phyloP scores from a whole-genome alignment of 2,329 filamentous ascomycete genomes.

The Capronia americana region DNA sequence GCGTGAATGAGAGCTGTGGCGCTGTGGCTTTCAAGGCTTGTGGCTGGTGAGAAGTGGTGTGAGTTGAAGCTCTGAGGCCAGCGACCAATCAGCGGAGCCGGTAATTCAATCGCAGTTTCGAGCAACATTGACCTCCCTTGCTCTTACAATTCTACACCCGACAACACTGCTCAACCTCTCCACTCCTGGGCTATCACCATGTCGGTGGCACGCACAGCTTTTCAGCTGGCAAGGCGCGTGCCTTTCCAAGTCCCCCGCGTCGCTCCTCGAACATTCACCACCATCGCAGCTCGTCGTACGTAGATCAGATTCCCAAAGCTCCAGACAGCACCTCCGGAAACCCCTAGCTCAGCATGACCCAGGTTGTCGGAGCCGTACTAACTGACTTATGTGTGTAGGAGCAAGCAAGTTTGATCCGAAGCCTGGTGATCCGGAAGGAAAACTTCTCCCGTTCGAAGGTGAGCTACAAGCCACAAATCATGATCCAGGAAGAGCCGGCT shows the following conservation, averaged over 20 bases:
- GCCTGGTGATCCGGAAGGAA: slow-evolving; percentile 48
- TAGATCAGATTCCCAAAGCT: slow-evolving; percentile 40
- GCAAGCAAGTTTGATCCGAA: slow-evolving; percentile 49
- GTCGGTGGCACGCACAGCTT: slow-evolving; percentile 56
- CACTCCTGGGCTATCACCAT: slow-evolving; percentile 44
- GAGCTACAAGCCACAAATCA: slow-evolving; percentile 39
- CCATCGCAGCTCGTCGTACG: slow-evolving; percentile 55
- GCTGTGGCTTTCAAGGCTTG: not conserved
- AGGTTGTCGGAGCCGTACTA: slow-evolving; percentile 10
- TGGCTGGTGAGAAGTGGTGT: slow-evolving; percentile 19
- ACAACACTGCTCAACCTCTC: slow-evolving; percentile 30
- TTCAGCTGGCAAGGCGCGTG: slow-evolving; percentile 54
- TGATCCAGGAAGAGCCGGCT: slow-evolving; percentile 12
- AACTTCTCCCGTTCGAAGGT: slow-evolving; percentile 55
- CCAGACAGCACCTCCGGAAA: slow-evolving; percentile 13
- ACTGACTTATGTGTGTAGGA: slow-evolving; percentile 38
- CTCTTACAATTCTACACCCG: slow-evolving; percentile 10
- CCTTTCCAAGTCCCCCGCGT: slow-evolving; percentile 47
- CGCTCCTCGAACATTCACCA: slow-evolving; percentile 54
- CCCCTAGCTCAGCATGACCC: slow-evolving; percentile 34
- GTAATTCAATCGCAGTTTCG: slow-evolving; percentile 22
- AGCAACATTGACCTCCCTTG: slow-evolving; percentile 20
- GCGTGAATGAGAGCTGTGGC: not conserved
- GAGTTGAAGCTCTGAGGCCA: slow-evolving; percentile 7
- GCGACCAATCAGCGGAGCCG: slow-evolving; percentile 2